These are phyloP conservation scores for Fusarium keratoplasticum DNA, from an alignment of 2,329 filamentous ascomycete genomes.

Conservation along the genomic window DNA sequence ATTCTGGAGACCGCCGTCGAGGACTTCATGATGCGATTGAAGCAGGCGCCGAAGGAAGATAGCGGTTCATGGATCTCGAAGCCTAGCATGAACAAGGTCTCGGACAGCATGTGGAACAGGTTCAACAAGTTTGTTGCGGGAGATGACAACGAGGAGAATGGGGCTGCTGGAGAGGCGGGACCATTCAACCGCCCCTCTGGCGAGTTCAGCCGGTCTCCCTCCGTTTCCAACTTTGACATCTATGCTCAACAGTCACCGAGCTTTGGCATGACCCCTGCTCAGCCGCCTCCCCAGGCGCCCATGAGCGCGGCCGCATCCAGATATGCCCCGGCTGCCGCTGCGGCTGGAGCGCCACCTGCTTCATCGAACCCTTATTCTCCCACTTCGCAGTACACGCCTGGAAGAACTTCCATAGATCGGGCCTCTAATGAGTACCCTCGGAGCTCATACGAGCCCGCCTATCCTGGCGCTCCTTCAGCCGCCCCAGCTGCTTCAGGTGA, in stretches of 20 bases:
- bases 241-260: constrained; percentile 68
- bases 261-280: constrained; percentile 45
- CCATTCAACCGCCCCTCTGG: constrained; percentile 86
- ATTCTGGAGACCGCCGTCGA: constrained; percentile 81
- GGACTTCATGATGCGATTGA: constrained; percentile 84
- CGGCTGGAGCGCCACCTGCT: constrained; percentile 24
- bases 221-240: constrained; percentile 76
- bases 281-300: constrained; percentile 52
- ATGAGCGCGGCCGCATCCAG: constrained; percentile 53
- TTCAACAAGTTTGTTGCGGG: constrained; percentile 98
- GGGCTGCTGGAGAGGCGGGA: constrained; percentile 72
- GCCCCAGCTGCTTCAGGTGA: constrained; percentile 26
- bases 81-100: constrained; percentile 95
- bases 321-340: constrained; percentile 47
- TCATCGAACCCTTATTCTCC: constrained; percentile 48
- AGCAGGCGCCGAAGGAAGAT: constrained; percentile 84
- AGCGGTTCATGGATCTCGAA: constrained; percentile 92
- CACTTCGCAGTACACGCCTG: constrained; percentile 64
- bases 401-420: constrained; percentile 43
- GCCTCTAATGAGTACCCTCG: constrained; percentile 47
- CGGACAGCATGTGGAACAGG: constrained; percentile 87
- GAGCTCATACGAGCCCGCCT: constrained; percentile 53
- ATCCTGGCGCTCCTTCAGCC: constrained; percentile 29
- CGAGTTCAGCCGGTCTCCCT: constrained; percentile 80
- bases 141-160: constrained; percentile 86